Evolutionary conservation across 2,329 filamentous ascomycete species (phyloP).

Genomic region (Neobulgaria alba): DNA sequence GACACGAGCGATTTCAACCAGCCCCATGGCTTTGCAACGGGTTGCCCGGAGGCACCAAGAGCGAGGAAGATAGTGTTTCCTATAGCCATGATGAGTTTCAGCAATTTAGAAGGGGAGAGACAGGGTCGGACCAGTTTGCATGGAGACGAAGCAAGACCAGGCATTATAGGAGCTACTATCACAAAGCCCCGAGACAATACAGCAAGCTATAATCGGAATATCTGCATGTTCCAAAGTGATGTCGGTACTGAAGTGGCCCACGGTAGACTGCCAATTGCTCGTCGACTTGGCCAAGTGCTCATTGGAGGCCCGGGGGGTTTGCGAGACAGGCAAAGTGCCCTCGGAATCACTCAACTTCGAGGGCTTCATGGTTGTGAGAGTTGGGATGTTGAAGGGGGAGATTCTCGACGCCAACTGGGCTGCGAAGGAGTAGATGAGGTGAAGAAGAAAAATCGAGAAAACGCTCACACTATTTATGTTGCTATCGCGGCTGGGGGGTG

Average conservation of each 20-base stretch:
- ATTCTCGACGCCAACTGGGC: too few relatives aligned
- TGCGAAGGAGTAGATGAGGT: too few relatives aligned
- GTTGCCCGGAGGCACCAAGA: slow-evolving; percentile 46
- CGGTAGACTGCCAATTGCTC: slow-evolving; percentile 7
- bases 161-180: slow-evolving; percentile 40
- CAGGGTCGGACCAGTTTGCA: slow-evolving; percentile 38
- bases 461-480: too few relatives aligned
- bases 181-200: slow-evolving; percentile 38
- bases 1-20: slow-evolving; percentile 47
- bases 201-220: slow-evolving; percentile 34
- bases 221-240: slow-evolving; percentile 27
- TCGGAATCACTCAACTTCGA: too few relatives aligned
- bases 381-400: too few relatives aligned
- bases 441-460: too few relatives aligned
- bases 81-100: slow-evolving; percentile 14
- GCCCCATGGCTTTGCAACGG: slow-evolving; percentile 39
- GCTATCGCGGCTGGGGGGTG: too few relatives aligned
- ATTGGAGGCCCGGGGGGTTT: slow-evolving; percentile 7
- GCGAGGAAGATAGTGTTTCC: slow-evolving; percentile 57
- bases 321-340: slow-evolving; percentile 16
- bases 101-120: background rate
- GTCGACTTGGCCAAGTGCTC: slow-evolving; percentile 7
- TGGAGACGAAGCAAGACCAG: slow-evolving; percentile 41
- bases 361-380: too few relatives aligned
- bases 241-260: slow-evolving; percentile 21